A percentile compares a stretch with the other conserved stretches of the same genome.
phyloP scores from a whole-genome alignment of 176 grass and related monocot genomes.

The Pontederia paniculata region DNA sequence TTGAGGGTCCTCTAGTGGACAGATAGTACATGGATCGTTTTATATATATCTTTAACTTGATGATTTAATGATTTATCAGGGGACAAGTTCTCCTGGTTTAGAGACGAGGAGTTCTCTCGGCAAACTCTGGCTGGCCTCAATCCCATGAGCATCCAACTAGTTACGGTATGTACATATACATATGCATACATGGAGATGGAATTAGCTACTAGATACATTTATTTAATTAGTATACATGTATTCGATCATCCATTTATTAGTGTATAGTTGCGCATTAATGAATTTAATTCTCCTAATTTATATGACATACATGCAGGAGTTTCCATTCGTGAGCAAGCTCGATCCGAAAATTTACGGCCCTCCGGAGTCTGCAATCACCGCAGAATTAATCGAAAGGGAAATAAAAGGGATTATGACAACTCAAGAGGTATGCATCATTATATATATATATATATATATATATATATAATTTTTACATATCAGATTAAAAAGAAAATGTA shows the following conservation, averaged over 20 bases:
- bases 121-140: slow-evolving; percentile 67
- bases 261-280: background rate
- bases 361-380: slow-evolving; percentile 45
- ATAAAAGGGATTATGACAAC: slow-evolving; percentile 39
- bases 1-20: no score
- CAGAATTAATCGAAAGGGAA: slow-evolving; percentile 47
- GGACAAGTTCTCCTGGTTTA: slow-evolving; percentile 75
- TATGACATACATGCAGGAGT: slow-evolving; percentile 27
- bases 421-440: slow-evolving; percentile 22
- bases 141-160: slow-evolving; percentile 47
- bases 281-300: background rate
- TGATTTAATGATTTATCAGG: slow-evolving; percentile 18
- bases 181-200: no score
- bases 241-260: background rate
- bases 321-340: slow-evolving; percentile 72
- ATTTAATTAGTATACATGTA: no score
- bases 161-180: slow-evolving; percentile 29
- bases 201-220: no score
- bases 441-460: background rate
- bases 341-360: slow-evolving; percentile 62
- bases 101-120: slow-evolving; percentile 67
- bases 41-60: background rate
- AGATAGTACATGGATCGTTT: no score
- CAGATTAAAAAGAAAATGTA: background rate
- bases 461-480: no score